Base-by-base conservation (phyloP, 108 stramenopile genomes). In the Phaeodactylum tricornutum region DNA sequence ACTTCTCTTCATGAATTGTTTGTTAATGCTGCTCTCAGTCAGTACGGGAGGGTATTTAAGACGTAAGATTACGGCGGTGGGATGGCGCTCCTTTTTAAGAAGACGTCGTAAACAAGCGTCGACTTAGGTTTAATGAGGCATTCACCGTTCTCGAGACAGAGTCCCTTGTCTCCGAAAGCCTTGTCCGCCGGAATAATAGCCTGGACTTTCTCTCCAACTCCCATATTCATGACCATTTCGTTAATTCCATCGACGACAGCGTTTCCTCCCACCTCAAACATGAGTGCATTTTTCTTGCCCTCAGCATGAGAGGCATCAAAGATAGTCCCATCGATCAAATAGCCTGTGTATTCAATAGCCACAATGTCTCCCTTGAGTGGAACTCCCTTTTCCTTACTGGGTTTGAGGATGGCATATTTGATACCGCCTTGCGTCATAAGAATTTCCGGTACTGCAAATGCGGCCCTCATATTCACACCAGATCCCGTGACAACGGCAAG, bases 291-390 rank as follows among this genome's bases (percentile, higher is more conserved):
- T 12, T 48, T 29, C 62, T 80, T 86, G 30, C 88, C 88, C 45
- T 76, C 72, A 23, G 75, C 51, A 50, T 90, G 88, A n/a, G 84
- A 84, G n/a, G 75, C 75, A 59, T 90, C 88, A 50, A 85, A 90
- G 43, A 90, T 90, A 5, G 73, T 60, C 14, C 88, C 88, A 47
- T 77, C 75, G 1, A 75, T 42, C 3, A 90, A 58, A 40, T 90
- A 90, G 21, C 88, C 88, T 29, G 88, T 90, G 77, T 85, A 90
- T 40, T 84, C 83, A 50, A 90, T 74, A 21, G 74, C 88, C 17
- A 82, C 74, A 37, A 90, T 81, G 40, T 90, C 88, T 16, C 81
- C 81, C 35, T 61, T 42, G 23, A 64, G 64, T 2, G 88, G 81
- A 29, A 49, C 47, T 24, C 61, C 47, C 33, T 55, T 55, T 43